Conservation (phyloP, 2,329 filamentous ascomycete genomes). For the Botrytis aclada region DNA sequence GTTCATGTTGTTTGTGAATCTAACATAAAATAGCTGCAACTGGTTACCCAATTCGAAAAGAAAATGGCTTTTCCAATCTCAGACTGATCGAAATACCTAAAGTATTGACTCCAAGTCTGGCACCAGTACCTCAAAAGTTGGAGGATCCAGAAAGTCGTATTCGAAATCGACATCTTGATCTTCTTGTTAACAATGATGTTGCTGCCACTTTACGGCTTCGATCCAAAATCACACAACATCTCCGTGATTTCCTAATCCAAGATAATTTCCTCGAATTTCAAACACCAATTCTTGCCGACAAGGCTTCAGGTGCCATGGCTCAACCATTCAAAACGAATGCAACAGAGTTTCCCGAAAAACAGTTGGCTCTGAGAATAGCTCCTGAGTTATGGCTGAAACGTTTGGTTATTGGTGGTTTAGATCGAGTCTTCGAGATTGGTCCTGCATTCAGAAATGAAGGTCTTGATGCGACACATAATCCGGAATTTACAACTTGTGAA, state of each 20-base stretch:
- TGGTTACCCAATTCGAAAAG: constrained; percentile 67
- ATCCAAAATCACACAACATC: constrained; percentile 67
- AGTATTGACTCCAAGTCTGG: constrained; percentile 73
- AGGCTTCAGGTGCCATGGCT: constrained; percentile 83
- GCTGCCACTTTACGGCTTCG: constrained; percentile 71
- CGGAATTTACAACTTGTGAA: constrained; percentile 96
- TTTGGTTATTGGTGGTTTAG: constrained; percentile 82
- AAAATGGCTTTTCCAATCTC: constrained; percentile 69
- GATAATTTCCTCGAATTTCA: constrained; percentile 80
- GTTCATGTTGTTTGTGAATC: neutral
- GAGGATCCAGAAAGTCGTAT: constrained; percentile 69
- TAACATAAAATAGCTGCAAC: constrained; percentile 50
- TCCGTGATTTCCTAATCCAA: constrained; percentile 71
- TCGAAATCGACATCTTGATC: constrained; percentile 78
- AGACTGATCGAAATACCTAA: constrained; percentile 64
- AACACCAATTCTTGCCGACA: constrained; percentile 80
- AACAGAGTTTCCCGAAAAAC: constrained; percentile 69
- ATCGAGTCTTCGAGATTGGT: constrained; percentile 89
- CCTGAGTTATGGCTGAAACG: constrained; percentile 95
- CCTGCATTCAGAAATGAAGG: constrained; percentile 92
- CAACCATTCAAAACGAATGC: constrained; percentile 80
- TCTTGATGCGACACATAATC: constrained; percentile 87
- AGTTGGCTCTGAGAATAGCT: constrained; percentile 79
- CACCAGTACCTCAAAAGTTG: constrained; percentile 71
- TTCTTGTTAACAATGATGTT: constrained; percentile 69